Evolutionary conservation across 306 rosid species (phyloP).

Genomic region (Vigna unguiculata): DNA sequence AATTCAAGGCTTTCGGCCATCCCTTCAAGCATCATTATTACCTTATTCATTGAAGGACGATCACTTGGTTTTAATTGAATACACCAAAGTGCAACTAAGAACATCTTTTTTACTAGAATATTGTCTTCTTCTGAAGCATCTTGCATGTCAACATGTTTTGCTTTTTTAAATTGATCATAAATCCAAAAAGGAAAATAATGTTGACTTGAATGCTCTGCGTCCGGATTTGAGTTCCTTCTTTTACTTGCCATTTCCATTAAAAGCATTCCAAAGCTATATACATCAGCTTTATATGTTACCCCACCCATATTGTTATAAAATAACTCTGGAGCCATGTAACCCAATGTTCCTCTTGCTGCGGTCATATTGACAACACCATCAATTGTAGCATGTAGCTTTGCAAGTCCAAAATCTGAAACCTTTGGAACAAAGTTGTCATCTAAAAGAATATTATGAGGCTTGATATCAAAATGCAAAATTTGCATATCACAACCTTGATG

Average conservation of each 20-base stretch:
- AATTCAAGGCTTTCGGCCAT: not conserved
- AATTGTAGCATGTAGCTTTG: not conserved
- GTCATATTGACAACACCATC: not conserved
- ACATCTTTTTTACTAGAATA: not conserved
- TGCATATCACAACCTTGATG: slow-evolving; percentile 12
- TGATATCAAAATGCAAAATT: slow-evolving; percentile 6
- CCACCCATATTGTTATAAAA: not conserved
- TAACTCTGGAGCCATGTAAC: not conserved
- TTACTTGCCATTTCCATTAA: not conserved
- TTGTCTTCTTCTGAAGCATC: not conserved
- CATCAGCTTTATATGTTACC: not conserved
- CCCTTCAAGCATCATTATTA: not conserved
- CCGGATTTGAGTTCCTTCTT: not conserved
- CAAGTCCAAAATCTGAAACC: slow-evolving; percentile 8
- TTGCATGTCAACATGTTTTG: not conserved
- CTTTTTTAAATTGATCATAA: not conserved
- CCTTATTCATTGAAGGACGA: not conserved
- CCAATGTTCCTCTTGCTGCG: not conserved
- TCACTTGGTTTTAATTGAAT: not conserved
- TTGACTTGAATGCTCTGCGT: not conserved
- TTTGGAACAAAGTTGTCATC: not conserved
- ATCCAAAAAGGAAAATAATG: not conserved
- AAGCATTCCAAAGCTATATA: not conserved
- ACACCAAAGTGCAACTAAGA: not conserved
- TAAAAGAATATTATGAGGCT: slow-evolving; percentile 13